Percentiles rank a stretch among this genome's conserved stretches.
These are phyloP conservation scores for Arthonia radiata DNA, from an alignment of 495 filamentous ascomycete genomes.

Conservation along the genomic window DNA sequence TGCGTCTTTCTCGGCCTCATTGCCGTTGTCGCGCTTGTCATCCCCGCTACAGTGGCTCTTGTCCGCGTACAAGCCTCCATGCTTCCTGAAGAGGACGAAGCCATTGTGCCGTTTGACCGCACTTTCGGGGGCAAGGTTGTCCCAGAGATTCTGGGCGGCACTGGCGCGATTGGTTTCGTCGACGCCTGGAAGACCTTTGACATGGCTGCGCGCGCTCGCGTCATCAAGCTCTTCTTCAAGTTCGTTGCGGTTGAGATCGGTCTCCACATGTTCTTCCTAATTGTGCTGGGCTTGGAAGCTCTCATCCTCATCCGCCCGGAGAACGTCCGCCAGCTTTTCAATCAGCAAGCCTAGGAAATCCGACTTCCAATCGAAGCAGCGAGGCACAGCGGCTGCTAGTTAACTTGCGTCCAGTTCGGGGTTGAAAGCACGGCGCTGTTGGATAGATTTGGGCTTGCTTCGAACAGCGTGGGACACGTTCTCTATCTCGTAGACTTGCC, in stretches of 20 bases:
- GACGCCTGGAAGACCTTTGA: conserved; percentile 53
- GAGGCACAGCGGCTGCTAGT: no score
- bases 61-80: conserved; percentile 48
- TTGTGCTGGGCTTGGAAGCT: no score
- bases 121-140: conserved; percentile 34
- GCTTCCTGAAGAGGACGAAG: conserved; percentile 40
- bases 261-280: conserved; percentile 17
- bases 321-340: no score
- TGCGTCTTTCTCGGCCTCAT: conserved; percentile 14
- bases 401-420: no score
- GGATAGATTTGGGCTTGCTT: no score
- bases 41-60: conserved; percentile 37
- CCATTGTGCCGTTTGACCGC: conserved; percentile 55
- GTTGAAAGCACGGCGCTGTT: no score
- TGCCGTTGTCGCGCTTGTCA: conserved; percentile 17
- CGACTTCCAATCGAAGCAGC: no score
- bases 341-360: no score
- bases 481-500: no score
- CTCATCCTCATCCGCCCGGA: no score
- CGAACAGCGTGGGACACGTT: no score
- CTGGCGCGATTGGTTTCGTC: conserved; percentile 36
- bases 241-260: conserved; percentile 25
- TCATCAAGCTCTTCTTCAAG: conserved; percentile 46
- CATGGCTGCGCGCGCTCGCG: conserved; percentile 34
- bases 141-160: conserved; percentile 39